Conservation (phyloP, 805 yeast species). For the Saturnispora hagleri region DNA sequence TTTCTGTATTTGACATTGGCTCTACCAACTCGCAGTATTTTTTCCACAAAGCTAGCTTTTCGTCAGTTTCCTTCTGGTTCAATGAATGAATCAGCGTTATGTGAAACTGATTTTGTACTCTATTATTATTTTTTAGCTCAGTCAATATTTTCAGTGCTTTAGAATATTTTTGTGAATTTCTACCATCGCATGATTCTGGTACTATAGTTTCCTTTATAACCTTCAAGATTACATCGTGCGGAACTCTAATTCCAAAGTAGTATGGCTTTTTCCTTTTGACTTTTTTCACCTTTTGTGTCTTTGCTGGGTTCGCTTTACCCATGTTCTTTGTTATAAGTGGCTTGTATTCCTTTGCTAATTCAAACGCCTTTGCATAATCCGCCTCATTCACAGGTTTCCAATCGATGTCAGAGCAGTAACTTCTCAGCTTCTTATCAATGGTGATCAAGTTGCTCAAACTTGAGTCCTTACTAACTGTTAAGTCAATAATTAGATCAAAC, state of each 20-base stretch:
- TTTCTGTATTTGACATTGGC: background rate
- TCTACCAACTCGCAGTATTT: conserved; percentile 9
- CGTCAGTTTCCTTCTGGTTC: conserved; percentile 12
- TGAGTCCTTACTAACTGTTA: conserved; percentile 39
- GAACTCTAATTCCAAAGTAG: conserved; percentile 39
- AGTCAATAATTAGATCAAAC: conserved; percentile 58
- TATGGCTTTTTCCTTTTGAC: conserved; percentile 23
- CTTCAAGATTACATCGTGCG: conserved; percentile 9
- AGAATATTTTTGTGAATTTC: background rate
- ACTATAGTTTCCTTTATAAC: background rate
- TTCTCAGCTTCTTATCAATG: conserved; percentile 32
- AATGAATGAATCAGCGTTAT: conserved; percentile 52
- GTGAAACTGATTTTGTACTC: conserved; percentile 52
- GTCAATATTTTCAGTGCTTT: conserved; percentile 1
- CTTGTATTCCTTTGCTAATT: conserved; percentile 41
- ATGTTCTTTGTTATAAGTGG: conserved; percentile 40
- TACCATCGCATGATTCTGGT: background rate
- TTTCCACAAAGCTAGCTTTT: conserved; percentile 14
- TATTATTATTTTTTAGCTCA: conserved; percentile 21
- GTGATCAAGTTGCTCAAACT: conserved; percentile 40
- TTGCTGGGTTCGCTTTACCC: conserved; percentile 6
- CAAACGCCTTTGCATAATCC: conserved; percentile 38
- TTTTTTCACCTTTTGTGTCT: background rate
- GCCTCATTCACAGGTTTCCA: conserved; percentile 32
- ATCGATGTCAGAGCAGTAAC: conserved; percentile 36